phyloP scores from a whole-genome alignment of 768 basidiomycete species.

The Rhizopogon rudus region DNA sequence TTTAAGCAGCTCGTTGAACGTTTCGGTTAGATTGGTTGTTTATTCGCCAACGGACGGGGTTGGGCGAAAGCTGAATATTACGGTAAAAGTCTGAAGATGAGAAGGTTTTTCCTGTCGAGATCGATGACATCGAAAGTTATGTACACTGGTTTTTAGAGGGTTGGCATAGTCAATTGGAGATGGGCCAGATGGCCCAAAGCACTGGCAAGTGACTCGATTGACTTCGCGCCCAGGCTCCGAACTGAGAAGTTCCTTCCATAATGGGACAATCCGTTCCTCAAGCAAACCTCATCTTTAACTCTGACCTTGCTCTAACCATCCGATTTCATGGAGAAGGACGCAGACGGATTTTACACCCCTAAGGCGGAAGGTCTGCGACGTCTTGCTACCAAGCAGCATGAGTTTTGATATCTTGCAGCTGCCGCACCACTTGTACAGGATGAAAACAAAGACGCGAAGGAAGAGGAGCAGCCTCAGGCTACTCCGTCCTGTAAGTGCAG shows the following conservation, averaged over 20 bases:
- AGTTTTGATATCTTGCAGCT: slow-evolving; percentile 1
- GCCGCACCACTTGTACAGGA: slow-evolving; percentile 21
- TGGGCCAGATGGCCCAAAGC: too few species aligned
- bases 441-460: slow-evolving; percentile 22
- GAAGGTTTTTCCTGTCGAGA: too few species aligned
- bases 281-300: not conserved
- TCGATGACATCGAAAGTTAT: not conserved
- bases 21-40: too few species aligned
- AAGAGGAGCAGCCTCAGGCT: slow-evolving; percentile 8
- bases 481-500: slow-evolving; percentile 17
- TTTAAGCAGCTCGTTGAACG: slow-evolving; percentile 5
- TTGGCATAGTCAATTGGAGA: too few species aligned
- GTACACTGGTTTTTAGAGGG: too few species aligned
- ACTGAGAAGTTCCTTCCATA: slow-evolving; percentile 1
- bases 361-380: slow-evolving; percentile 35
- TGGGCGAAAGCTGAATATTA: not conserved
- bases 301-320: slow-evolving; percentile 2
- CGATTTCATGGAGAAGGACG: slow-evolving; percentile 62
- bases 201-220: too few species aligned
- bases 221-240: too few species aligned
- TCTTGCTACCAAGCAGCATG: not conserved
- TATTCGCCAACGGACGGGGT: too few species aligned
- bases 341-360: slow-evolving; percentile 73
- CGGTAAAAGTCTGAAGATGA: not conserved
- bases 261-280: not conserved